Evolutionary conservation across 208 protist species (phyloP).

Genomic region (Acanthamoeba quina): DNA sequence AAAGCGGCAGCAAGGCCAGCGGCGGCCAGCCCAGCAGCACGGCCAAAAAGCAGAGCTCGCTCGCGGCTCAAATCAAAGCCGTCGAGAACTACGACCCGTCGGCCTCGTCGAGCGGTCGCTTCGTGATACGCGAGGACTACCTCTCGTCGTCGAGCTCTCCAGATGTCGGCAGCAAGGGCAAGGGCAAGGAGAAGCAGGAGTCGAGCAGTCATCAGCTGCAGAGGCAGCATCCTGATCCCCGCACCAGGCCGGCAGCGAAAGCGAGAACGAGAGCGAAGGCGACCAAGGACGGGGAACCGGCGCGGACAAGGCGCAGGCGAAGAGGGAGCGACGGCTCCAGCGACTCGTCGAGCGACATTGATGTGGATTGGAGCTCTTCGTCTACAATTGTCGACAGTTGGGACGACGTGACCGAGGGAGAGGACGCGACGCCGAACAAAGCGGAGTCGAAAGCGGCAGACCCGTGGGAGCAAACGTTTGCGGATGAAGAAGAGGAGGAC

Average conservation of each 20-base stretch:
- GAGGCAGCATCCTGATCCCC: background rate
- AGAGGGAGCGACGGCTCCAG: background rate
- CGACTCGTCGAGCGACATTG: constrained; percentile 66
- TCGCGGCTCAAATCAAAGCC: background rate
- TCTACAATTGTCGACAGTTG: background rate
- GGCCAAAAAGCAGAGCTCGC: background rate
- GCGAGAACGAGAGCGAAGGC: background rate
- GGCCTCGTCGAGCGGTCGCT: background rate
- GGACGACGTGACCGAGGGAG: background rate
- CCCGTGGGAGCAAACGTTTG: background rate
- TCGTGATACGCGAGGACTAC: constrained; percentile 65
- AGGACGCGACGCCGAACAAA: background rate
- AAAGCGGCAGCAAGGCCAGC: background rate
- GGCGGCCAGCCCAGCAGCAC: background rate
- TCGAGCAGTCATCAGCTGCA: background rate
- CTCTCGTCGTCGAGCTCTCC: background rate
- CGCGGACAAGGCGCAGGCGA: background rate
- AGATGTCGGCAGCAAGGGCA: background rate
- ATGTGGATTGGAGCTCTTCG: constrained; percentile 67
- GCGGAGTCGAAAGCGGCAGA: background rate
- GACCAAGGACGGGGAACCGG: background rate
- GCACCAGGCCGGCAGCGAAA: background rate
- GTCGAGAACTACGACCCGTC: constrained; percentile 17
- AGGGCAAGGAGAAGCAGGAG: constrained; percentile 14
- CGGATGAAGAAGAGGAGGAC: background rate